These are phyloP conservation scores for Haplosporangium gracile DNA, from an alignment of 192 early-diverging fungal species.

Conservation along the genomic window DNA sequence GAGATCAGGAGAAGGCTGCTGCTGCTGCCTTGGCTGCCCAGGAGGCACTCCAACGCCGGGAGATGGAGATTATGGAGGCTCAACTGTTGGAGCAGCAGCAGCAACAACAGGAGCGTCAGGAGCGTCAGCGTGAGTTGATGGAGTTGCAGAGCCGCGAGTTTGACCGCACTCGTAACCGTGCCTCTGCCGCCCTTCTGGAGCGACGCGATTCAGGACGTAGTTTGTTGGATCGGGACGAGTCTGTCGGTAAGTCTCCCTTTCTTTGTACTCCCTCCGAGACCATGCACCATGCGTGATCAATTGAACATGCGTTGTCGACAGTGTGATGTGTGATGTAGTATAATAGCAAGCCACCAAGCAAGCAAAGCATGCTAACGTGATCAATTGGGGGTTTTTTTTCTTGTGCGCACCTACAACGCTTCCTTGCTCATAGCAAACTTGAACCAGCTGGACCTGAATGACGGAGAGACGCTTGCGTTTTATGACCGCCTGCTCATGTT, in stretches of 20 bases:
- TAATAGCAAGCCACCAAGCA: not conserved
- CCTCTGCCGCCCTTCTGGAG: slow-evolving; percentile 42
- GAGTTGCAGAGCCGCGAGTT: slow-evolving; percentile 47
- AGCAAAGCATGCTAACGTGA: not conserved
- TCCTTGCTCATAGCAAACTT: slow-evolving; percentile 27
- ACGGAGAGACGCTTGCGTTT: slow-evolving; percentile 75
- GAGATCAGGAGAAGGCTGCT: slow-evolving; percentile 64
- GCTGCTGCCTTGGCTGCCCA: slow-evolving; percentile 46
- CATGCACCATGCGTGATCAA: not conserved
- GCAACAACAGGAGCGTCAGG: slow-evolving; percentile 35
- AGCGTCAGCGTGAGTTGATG: slow-evolving; percentile 46
- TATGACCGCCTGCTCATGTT: slow-evolving; percentile 82
- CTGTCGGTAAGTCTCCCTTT: slow-evolving; percentile 13
- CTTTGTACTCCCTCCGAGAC: not conserved
- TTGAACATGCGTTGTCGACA: not conserved
- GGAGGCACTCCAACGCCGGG: slow-evolving; percentile 61
- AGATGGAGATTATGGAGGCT: slow-evolving; percentile 50
- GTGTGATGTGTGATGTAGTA: not conserved
- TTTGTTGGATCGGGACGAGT: slow-evolving; percentile 45
- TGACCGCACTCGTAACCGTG: slow-evolving; percentile 38
- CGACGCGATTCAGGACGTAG: slow-evolving; percentile 50
- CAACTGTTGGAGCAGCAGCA: slow-evolving; percentile 46
- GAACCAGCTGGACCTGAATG: slow-evolving; percentile 74
- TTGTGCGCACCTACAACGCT: not conserved
- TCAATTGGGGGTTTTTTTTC: not conserved